phyloP scores from a whole-genome alignment of 1,139 yeast genomes.

The Candida pseudoviswanathii region DNA sequence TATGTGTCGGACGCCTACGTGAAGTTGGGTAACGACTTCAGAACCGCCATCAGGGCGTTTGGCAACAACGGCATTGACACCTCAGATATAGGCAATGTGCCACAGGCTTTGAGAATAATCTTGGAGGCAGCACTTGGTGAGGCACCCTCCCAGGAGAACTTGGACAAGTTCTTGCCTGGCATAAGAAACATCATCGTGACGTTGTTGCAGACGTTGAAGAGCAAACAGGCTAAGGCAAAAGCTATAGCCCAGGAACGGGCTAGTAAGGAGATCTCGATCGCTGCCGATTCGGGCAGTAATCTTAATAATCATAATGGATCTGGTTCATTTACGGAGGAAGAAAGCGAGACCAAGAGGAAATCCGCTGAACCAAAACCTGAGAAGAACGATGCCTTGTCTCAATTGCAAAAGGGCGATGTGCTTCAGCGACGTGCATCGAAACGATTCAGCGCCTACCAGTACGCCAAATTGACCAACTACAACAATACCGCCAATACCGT shows the following conservation, averaged over 20 bases:
- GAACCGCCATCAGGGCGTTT: slow-evolving; percentile 70
- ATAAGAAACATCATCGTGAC: slow-evolving; percentile 87
- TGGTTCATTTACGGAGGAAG: background rate
- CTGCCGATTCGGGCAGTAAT: background rate
- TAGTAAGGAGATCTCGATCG: background rate
- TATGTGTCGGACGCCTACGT: slow-evolving; percentile 93
- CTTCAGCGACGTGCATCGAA: slow-evolving; percentile 90
- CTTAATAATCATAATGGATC: background rate
- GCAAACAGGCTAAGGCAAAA: slow-evolving; percentile 65
- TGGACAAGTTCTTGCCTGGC: slow-evolving; percentile 80
- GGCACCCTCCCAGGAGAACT: slow-evolving; percentile 79
- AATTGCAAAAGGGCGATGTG: slow-evolving; percentile 78
- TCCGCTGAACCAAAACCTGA: background rate
- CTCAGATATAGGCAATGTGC: slow-evolving; percentile 46
- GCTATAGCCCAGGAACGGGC: slow-evolving; percentile 30
- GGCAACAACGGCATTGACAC: slow-evolving; percentile 42
- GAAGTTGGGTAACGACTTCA: slow-evolving; percentile 89
- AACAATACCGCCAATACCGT: slow-evolving; percentile 27
- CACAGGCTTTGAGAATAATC: slow-evolving; percentile 58
- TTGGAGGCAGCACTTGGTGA: slow-evolving; percentile 87
- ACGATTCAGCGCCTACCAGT: slow-evolving; percentile 90
- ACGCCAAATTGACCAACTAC: slow-evolving; percentile 70
- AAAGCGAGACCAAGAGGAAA: background rate
- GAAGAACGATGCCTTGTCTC: slow-evolving; percentile 60
- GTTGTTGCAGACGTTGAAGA: slow-evolving; percentile 75